Conservation (phyloP, 1,284 basidiomycete species). For the Sparassis latifolia region DNA sequence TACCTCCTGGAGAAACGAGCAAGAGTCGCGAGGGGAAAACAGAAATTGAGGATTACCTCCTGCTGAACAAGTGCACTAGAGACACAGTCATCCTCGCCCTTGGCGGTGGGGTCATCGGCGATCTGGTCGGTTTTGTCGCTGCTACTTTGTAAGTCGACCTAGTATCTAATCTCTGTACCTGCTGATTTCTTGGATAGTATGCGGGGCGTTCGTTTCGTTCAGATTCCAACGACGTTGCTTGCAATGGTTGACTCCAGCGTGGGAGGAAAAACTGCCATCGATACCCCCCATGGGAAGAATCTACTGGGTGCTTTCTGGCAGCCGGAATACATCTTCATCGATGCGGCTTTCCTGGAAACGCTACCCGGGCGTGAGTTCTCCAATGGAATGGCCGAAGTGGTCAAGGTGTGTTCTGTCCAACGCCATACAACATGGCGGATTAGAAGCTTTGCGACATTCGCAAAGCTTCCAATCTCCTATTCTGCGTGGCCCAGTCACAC, state of each 20-base stretch:
- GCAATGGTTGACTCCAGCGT: slow-evolving; percentile 99
- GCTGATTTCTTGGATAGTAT: slow-evolving; percentile 40
- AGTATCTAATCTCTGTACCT: neutral
- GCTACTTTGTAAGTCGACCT: slow-evolving; percentile 83
- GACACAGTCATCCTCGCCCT: slow-evolving; percentile 93
- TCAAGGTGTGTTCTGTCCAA: slow-evolving; percentile 64
- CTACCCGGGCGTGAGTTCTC: slow-evolving; percentile 91
- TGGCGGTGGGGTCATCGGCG: slow-evolving; percentile 95
- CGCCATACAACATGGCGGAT: neutral
- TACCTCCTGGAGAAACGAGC: slow-evolving; percentile 88
- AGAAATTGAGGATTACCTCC: slow-evolving; percentile 89
- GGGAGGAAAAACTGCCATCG: slow-evolving; percentile 98
- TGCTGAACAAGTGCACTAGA: slow-evolving; percentile 84
- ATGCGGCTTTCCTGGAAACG: slow-evolving; percentile 92
- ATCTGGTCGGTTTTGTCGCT: slow-evolving; percentile 93
- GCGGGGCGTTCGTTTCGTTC: slow-evolving; percentile 88
- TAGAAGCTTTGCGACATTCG: no score
- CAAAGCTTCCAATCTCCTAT: no score
- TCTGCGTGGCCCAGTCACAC: no score
- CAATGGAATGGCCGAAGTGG: slow-evolving; percentile 98
- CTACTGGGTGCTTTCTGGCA: slow-evolving; percentile 99
- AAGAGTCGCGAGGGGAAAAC: slow-evolving; percentile 93
- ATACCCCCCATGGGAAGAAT: slow-evolving; percentile 96
- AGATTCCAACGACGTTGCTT: slow-evolving; percentile 94
- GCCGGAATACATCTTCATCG: slow-evolving; percentile 96